Conservation (phyloP, 2,329 filamentous ascomycete genomes). For the Escovopsis weberi region DNA sequence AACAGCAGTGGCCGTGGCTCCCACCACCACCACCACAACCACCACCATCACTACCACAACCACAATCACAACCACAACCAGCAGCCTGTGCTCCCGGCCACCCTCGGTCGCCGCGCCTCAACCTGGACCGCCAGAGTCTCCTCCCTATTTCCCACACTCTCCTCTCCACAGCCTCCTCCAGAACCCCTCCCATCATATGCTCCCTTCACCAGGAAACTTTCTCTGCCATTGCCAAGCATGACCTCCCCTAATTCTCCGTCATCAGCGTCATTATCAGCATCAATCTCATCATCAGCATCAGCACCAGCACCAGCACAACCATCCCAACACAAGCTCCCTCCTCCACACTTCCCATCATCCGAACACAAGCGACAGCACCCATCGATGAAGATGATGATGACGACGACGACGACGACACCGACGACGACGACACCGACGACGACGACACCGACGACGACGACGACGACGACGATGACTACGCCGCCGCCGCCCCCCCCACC, state of each 20-base stretch:
- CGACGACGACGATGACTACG: neutral
- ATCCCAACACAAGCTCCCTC: neutral
- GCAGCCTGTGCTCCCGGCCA: conserved; percentile 9
- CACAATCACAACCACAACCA: too few species aligned
- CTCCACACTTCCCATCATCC: too few species aligned
- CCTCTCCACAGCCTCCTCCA: conserved; percentile 14
- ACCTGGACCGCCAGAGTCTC: conserved; percentile 23
- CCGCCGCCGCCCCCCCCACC: neutral
- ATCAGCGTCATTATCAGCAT: conserved; percentile 12
- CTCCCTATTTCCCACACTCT: conserved; percentile 24
- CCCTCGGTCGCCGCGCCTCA: conserved; percentile 17
- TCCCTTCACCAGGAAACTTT: conserved; percentile 13
- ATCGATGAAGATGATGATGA: too few species aligned
- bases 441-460: too few species aligned
- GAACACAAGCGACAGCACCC: too few species aligned
- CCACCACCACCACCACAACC: too few species aligned
- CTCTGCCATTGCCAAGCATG: neutral
- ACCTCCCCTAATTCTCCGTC: conserved; percentile 3
- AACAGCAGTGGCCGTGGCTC: too few species aligned
- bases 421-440: too few species aligned
- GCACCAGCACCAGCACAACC: neutral
- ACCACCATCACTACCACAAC: too few species aligned
- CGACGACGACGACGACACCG: too few species aligned
- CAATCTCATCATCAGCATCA: conserved; percentile 4
- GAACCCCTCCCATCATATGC: conserved; percentile 11